Evolutionary conservation across 805 yeast species (phyloP).

Genomic region (Kodamaea fukazawae): DNA sequence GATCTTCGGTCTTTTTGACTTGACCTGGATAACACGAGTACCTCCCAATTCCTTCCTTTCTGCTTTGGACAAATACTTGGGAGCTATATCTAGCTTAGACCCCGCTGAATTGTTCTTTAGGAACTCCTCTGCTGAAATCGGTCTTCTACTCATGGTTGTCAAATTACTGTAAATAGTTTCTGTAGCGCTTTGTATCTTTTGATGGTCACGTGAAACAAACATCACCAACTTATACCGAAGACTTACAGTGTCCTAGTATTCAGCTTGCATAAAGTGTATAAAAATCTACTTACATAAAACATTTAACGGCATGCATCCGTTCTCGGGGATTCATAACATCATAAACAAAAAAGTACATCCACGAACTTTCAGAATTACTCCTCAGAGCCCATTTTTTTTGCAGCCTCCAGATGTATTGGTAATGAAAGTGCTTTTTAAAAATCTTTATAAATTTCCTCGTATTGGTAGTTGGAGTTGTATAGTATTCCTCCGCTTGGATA

Average conservation of each 20-base stretch:
- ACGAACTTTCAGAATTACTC: too few relatives aligned
- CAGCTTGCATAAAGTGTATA: too few relatives aligned
- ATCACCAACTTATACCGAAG: background rate
- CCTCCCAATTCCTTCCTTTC: conserved; percentile 15
- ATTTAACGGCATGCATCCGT: conserved; percentile 1
- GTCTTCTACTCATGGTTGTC: conserved; percentile 14
- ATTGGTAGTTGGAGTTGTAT: background rate
- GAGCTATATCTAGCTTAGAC: conserved; percentile 11
- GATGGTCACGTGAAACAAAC: too few relatives aligned
- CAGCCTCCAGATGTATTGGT: too few relatives aligned
- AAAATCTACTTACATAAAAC: conserved; percentile 1
- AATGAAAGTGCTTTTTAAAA: too few relatives aligned
- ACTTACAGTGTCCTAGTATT: background rate
- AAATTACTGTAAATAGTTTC: too few relatives aligned
- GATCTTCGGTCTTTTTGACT: background rate
- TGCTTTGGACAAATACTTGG: conserved; percentile 21
- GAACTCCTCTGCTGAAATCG: conserved; percentile 25
- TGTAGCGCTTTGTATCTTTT: too few relatives aligned
- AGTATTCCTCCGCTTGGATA: conserved; percentile 2
- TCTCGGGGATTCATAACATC: conserved; percentile 3
- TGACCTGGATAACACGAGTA: conserved; percentile 1
- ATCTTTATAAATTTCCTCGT: conserved; percentile 8
- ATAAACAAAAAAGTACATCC: conserved; percentile 3
- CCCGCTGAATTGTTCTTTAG: conserved; percentile 12
- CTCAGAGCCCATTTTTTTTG: too few relatives aligned